phyloP scores from a whole-genome alignment of 108 stramenopile genomes.

The Skeletonema tropicum region DNA sequence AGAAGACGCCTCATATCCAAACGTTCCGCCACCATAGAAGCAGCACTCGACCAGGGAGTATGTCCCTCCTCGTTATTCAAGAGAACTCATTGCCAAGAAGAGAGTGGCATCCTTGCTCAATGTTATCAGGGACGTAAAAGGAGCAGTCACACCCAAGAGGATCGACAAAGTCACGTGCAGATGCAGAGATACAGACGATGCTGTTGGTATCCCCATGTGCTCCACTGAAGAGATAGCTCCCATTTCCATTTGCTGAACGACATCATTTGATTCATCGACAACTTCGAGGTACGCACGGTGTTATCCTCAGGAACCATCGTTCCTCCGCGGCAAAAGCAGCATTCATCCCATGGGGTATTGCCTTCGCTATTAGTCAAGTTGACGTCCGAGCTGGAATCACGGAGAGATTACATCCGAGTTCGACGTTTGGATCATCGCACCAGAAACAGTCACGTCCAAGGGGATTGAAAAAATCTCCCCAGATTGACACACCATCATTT shows the following conservation, averaged over 20 bases:
- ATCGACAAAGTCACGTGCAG: too few relatives aligned
- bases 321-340: conserved; percentile 1
- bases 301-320: not conserved
- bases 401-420: not conserved
- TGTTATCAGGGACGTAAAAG: too few relatives aligned
- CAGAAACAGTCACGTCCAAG: too few relatives aligned
- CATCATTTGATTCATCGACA: conserved; percentile 8
- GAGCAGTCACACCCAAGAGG: too few relatives aligned
- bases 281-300: not conserved
- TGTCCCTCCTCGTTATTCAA: not conserved
- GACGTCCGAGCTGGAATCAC: too few relatives aligned
- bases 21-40: not conserved
- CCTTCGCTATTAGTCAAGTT: too few relatives aligned
- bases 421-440: not conserved
- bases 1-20: not conserved
- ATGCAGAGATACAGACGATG: too few relatives aligned
- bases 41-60: not conserved
- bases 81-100: not conserved
- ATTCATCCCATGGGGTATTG: too few relatives aligned
- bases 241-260: not conserved
- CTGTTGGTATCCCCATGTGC: too few relatives aligned
- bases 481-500: not conserved
- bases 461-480: not conserved
- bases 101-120: not conserved
- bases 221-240: not conserved